These are phyloP conservation scores for Cladosporium sp. DNA, from an alignment of 2,329 filamentous ascomycete species.

Conservation along the genomic window DNA sequence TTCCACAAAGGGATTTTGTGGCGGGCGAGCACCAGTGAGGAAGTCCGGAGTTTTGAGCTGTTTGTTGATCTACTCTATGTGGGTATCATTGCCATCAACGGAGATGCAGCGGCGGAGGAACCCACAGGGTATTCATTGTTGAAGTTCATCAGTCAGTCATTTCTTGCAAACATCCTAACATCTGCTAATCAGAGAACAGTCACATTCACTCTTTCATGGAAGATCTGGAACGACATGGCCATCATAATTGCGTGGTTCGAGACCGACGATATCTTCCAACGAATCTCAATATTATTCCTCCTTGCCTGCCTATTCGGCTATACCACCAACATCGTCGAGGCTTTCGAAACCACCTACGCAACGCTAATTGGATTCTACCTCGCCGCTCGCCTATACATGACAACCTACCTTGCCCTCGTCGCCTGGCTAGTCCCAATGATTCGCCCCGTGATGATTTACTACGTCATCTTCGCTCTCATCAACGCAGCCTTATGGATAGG, in stretches of 20 bases:
- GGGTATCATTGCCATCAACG: constrained; percentile 60
- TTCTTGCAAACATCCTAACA: constrained; percentile 24
- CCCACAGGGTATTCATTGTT: constrained; percentile 53
- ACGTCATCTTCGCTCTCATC: constrained; percentile 42
- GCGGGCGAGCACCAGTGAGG: constrained; percentile 54
- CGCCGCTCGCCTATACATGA: constrained; percentile 50
- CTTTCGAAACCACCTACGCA: constrained; percentile 52
- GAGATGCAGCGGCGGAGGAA: constrained; percentile 55
- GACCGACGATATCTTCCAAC: constrained; percentile 55
- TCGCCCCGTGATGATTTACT: constrained; percentile 49
- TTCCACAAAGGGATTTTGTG: constrained; percentile 62
- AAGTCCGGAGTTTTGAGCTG: constrained; percentile 60
- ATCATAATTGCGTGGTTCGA: constrained; percentile 52
- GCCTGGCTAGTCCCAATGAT: constrained; percentile 54
- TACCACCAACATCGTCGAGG: constrained; percentile 58
- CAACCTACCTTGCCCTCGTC: constrained; percentile 45
- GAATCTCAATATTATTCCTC: constrained; percentile 56
- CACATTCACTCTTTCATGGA: constrained; percentile 59
- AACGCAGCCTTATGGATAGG: constrained; percentile 56
- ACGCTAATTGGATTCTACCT: constrained; percentile 59
- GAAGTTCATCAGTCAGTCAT: constrained; percentile 44
- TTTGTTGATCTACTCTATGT: constrained; percentile 54
- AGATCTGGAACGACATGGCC: constrained; percentile 49
- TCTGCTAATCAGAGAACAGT: constrained; percentile 8
- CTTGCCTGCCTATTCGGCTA: constrained; percentile 59